A percentile compares a stretch with the other conserved stretches of the same genome.
These are phyloP conservation scores for Ceratocystis huliohia DNA, from an alignment of 2,329 filamentous ascomycete genomes.

Conservation along the genomic window DNA sequence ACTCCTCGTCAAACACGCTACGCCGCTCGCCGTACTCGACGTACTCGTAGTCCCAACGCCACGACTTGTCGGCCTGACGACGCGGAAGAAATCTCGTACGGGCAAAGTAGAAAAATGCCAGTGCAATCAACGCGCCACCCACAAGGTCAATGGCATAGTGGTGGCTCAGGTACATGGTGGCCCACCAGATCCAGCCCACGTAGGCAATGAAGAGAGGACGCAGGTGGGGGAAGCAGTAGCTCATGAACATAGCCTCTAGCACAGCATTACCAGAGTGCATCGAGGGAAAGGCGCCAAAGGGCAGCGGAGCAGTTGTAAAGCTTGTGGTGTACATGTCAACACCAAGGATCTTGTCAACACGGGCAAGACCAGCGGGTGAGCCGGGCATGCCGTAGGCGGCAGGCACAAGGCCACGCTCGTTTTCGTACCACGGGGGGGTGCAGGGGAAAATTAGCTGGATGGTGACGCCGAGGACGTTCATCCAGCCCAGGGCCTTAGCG, in stretches of 20 bases:
- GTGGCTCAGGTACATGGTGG: slow-evolving; percentile 95
- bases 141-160: slow-evolving; percentile 94
- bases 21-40: slow-evolving; percentile 56
- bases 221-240: slow-evolving; percentile 75
- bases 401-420: slow-evolving; percentile 75
- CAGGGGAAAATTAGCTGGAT: slow-evolving; percentile 88
- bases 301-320: slow-evolving; percentile 79
- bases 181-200: slow-evolving; percentile 92
- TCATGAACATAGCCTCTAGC: slow-evolving; percentile 84
- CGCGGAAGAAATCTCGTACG: slow-evolving; percentile 71
- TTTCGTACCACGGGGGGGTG: slow-evolving; percentile 95
- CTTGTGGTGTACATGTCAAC: slow-evolving; percentile 86
- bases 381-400: slow-evolving; percentile 87
- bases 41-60: slow-evolving; percentile 92
- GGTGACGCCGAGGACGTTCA: slow-evolving; percentile 76
- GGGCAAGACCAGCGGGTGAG: slow-evolving; percentile 75
- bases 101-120: slow-evolving; percentile 68
- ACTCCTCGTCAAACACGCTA: slow-evolving; percentile 34
- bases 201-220: slow-evolving; percentile 71
- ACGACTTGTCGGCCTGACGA: slow-evolving; percentile 69
- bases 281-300: slow-evolving; percentile 90
- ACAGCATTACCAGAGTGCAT: slow-evolving; percentile 83
- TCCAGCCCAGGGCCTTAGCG: slow-evolving; percentile 78
- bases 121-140: slow-evolving; percentile 66
- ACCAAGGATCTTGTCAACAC: slow-evolving; percentile 80